Base-by-base conservation (phyloP, 2,329 filamentous ascomycete genomes). In the Aspergillus proliferans region DNA sequence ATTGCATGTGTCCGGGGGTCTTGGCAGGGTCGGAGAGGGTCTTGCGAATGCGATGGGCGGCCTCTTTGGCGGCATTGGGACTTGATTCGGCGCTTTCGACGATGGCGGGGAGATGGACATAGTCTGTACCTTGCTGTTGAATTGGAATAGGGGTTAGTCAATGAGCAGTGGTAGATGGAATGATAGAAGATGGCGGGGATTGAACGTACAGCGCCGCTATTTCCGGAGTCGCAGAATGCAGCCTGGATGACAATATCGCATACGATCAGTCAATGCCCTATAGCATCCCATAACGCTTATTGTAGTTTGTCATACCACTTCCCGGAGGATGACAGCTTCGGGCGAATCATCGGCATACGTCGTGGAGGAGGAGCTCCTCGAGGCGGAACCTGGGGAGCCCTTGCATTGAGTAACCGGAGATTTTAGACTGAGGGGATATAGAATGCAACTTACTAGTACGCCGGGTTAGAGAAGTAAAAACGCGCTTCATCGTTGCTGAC, bases 31-130 rank as follows among this genome's bases (percentile, higher is more conserved):
- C 85, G 59, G 82, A 79, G 51, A 98, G 76, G 67, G 85, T 92
- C 68, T 88, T 91, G 65, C 88, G 86, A 64, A 97, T 88, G 56
- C 86, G 77, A 56, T 81, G 76, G 45, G 90, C 89, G 59, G 88
- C 88, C 61, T 91, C 87, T 55, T 85, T 83, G 21, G 92, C 91
- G 5, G 93, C 93, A 43, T 77, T 75, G 7, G 93, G 92, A 43
- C 88, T 95, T 24, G 91, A 95, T 69, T 97, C 93, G 75, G 91
- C 91, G 46, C 87, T 83, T 64, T 97, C 93, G 73, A 98, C 93
- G 58, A 98, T 96, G 51, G 85, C 82, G 7, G 93, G 93, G 33
- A 97, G 85, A 65, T 91, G 88, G 51, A 95, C 84, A 54, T 95
- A 90, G 74, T 97, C 93, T 68, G 94, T 87, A 64, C 85, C 88